Base-by-base conservation (phyloP, 2,329 filamentous ascomycete species). In the Pleurostoma richardsiae region DNA sequence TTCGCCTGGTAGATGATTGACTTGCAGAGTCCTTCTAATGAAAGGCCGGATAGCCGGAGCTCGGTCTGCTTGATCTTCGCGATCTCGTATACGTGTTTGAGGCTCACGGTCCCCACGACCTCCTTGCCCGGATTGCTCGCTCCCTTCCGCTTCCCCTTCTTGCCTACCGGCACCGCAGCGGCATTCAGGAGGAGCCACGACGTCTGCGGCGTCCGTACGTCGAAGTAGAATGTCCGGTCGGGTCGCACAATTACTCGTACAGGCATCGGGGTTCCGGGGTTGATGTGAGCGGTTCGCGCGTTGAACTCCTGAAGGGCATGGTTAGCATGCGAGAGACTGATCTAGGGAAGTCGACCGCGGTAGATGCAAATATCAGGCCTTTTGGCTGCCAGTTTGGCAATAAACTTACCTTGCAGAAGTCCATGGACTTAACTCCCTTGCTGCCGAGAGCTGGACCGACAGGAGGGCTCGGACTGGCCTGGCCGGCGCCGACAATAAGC, bases 361-460 rank as follows among this genome's bases (percentile, higher is more conserved):
- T 11, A 19, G 33, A 36, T 36, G 33, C 33, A 36, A 36, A 19
- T 36, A 29, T 29, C n/a, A 45, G 41, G 41, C 36, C 29, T 42
- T 43, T 29, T 10, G 44, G 26, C 42, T 41, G 46, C 33, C 33
- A 36, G n/a, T 8, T 36, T 19, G 19, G 19, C 19, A 19, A 19
- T 19, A 19, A 19, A 19, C 67, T 51, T 51, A 95, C 92, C 80
- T 97, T 97, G 83, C 94, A 97, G 68, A 97, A 99, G 71, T 99
- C 94, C 86, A 99, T 99, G 49, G 88, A 95, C 76, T 99, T 99
- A 52, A 99, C 88, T 76, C 94, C 94, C 76, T 96, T 97, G 67
- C 86, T 92, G 72, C 94, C 94, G 55, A 99, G 80, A 45, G 94
- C 94, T 49, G 94, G 94, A 76, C 94, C 94, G 60, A 99, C 91